Evolutionary conservation across 1,284 basidiomycete genomes (phyloP), one percentile per base, ranked within the genome.

Genomic region (Austroboletus niveus): DNA sequence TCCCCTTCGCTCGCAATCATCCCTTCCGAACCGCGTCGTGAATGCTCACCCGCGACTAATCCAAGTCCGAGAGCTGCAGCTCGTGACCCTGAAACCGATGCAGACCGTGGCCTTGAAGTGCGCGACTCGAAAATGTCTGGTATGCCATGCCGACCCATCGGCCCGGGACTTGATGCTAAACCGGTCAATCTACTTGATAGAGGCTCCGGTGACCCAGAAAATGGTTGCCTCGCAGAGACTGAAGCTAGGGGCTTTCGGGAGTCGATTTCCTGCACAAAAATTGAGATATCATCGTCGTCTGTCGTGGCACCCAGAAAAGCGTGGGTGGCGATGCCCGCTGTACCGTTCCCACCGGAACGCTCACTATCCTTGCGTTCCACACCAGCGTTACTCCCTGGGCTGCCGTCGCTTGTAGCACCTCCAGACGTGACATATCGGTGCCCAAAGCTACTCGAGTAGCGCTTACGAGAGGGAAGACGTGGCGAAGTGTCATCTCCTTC

Each of bases 191-290:
- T n/a, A 9, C 41, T 24, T 2, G 50, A 20, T 29, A 34, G 5
- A 2, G 11, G n/a, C 8, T 52, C 54, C 2, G 49, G 32, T 2
- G 51, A 36, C 1, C 15, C 27, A 15, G 59, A 46, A 7, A 44
- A 35, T 11, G 61, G 53, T 24, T 52, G 61, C 39, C 65, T 53
- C 8, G 53, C 60, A 29, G 51, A 54, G 12, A 41, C 54, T 1
- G 61, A 64, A 12, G 57, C 49, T 3, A 89, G 71, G 1, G 86
- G 87, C 59, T 82, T 83, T 17, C 84, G 74, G 27, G 77, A 68
- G 57, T 87, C 86, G 43, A 89, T 88, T 47, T 87, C 84, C 60
- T 85, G 82, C 36, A 90, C 82, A 60, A 89, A 89, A 14, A 78
- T 73, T 4, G 84, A 86, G 29, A 90, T 81, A 46, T 89, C 87